These are phyloP conservation scores for Mycocentrospora acerina DNA, from an alignment of 2,329 filamentous ascomycete genomes.

Conservation along the genomic window DNA sequence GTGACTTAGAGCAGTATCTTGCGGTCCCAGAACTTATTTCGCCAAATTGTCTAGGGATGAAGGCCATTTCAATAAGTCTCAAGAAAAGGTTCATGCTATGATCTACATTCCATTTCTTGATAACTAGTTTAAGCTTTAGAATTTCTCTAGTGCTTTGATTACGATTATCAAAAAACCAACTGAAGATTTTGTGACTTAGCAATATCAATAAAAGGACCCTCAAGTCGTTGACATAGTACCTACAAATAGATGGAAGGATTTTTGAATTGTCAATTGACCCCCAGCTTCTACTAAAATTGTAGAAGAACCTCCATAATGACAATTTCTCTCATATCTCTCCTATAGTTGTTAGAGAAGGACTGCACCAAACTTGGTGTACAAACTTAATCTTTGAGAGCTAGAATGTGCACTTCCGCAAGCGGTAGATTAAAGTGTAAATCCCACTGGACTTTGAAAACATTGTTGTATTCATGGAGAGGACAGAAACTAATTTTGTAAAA, in stretches of 20 bases:
- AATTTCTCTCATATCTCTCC: constrained; percentile 51
- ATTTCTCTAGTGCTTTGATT: constrained; percentile 50
- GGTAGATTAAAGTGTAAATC: constrained; percentile 37
- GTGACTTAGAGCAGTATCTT: too few relatives aligned
- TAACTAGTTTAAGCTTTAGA: constrained; percentile 45
- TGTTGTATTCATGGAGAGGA: constrained; percentile 31
- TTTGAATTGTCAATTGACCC: constrained; percentile 43
- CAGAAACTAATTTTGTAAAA: constrained; percentile 1
- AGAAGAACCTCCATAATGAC: constrained; percentile 48
- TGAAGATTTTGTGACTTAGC: too few relatives aligned
- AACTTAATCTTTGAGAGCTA: constrained; percentile 47
- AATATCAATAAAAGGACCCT: too few relatives aligned
- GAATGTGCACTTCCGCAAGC: constrained; percentile 40
- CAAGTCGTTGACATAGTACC: constrained; percentile 24
- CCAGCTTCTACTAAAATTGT: constrained; percentile 45
- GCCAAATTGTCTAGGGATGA: too few relatives aligned
- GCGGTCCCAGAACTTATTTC: too few relatives aligned
- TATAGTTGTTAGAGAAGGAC: constrained; percentile 21
- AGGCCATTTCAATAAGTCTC: too few relatives aligned
- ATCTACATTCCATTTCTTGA: constrained; percentile 38
- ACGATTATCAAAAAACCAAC: too few relatives aligned
- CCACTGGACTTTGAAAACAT: too few relatives aligned
- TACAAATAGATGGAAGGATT: constrained; percentile 53
- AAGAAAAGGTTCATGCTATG: too few relatives aligned
- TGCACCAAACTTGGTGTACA: too few relatives aligned